Evolutionary conservation across 1,284 basidiomycete genomes (phyloP), one percentile per base, ranked within the genome.

Genomic region (Ceratobasidium sp.): DNA sequence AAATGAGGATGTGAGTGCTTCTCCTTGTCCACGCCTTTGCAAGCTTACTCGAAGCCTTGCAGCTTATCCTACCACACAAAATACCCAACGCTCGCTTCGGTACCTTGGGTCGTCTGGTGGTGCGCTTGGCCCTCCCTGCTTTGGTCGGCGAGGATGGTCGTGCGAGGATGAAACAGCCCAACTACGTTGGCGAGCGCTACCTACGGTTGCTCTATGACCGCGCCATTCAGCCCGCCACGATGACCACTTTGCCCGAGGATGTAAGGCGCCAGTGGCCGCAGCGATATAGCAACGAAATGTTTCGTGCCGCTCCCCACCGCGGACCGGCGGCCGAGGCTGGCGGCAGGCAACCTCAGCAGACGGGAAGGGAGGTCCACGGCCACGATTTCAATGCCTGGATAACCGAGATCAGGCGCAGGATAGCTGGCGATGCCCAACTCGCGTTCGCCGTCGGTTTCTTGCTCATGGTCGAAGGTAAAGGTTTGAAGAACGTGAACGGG

Each of bases 401-500:
- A 3, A 16, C 30, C 60, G 30, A 35, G 8, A 64, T 64, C 33
- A 27, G 60, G 60, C 60, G 30, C 3, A 1, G 1, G 14, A 20
- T 64, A 10, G 30, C 1, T 4, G 4, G 38, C 7, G 14, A 64
- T 12, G 30, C 12, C 20, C 1, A 64, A 1, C 60, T 64, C 20
- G 27, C 14, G n/a, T 64, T 44, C 12, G 23, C 60, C 6, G 35
- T 20, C 6, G 60, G 23, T 27, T 64, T 64, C 20, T 23, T 64
- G 2, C 41, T 64, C 35, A 12, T 64, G 8, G 60, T 64, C 2
- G 60, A 64, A 44, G 60, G 60, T 12, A 64, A 64, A 64, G 60
- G 60, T 16, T 10, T 64, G 23, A 64, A 64, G 33, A 64, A 64
- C 33, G 44, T 38, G 33, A 38, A 38, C 35, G 3, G 5, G 7